phyloP scores from a whole-genome alignment of 2,329 filamentous ascomycete species.

The Pyricularia sp. region DNA sequence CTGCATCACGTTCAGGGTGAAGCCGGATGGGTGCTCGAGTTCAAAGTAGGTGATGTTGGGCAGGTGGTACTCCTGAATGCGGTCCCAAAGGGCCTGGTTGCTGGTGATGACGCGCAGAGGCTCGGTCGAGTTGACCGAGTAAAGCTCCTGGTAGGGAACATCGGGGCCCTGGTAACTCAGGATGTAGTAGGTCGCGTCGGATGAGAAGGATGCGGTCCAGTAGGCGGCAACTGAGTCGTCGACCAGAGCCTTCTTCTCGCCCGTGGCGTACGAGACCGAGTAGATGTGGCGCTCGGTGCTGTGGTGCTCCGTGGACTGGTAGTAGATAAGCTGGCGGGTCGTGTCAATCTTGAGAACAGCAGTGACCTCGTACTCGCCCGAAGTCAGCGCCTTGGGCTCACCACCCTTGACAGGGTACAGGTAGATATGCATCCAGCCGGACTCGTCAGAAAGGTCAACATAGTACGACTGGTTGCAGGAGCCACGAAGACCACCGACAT shows the following conservation, averaged over 20 bases:
- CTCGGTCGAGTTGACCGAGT: constrained; percentile 37
- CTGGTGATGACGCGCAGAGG: constrained; percentile 57
- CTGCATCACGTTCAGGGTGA: constrained; percentile 63
- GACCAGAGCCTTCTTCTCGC: constrained; percentile 58
- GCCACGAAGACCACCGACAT: constrained; percentile 62
- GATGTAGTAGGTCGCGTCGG: constrained; percentile 65
- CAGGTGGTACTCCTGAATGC: constrained; percentile 68
- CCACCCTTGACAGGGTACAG: constrained; percentile 81
- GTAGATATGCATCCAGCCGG: constrained; percentile 73
- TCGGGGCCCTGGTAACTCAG: constrained; percentile 72
- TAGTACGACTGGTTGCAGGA: constrained; percentile 31
- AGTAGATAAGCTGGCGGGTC: constrained; percentile 79
- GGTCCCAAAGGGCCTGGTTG: constrained; percentile 49
- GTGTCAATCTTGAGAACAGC: constrained; percentile 76
- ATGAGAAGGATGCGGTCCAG: constrained; percentile 75
- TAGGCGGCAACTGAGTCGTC: constrained; percentile 62
- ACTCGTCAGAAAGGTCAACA: constrained; percentile 54
- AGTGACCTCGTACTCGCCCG: constrained; percentile 85
- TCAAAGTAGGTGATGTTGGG: constrained; percentile 74
- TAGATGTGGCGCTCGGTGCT: constrained; percentile 88
- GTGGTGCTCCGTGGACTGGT: constrained; percentile 71
- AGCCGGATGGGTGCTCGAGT: constrained; percentile 60
- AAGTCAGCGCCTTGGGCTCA: constrained; percentile 70
- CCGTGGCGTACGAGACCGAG: constrained; percentile 72
- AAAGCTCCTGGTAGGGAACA: constrained; percentile 83